Evolutionary conservation across 306 rosid species (phyloP).

Genomic region (Canavalia gladiata): DNA sequence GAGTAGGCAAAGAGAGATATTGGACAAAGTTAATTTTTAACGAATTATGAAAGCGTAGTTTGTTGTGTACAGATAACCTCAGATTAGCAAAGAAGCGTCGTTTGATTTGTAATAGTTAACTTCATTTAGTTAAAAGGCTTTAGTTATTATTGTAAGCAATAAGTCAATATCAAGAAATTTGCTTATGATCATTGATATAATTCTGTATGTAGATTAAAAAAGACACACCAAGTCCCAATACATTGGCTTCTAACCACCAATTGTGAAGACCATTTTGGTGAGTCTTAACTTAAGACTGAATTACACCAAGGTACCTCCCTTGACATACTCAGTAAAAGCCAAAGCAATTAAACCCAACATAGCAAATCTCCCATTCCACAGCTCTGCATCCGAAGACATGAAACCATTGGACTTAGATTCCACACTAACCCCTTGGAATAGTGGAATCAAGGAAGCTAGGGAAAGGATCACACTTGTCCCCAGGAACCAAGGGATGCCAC

Average conservation of each 20-base stretch:
- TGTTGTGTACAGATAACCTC: neutral
- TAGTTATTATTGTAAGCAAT: neutral
- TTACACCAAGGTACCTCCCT: slow-evolving; percentile 76
- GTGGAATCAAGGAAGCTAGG: slow-evolving; percentile 75
- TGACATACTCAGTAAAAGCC: slow-evolving; percentile 74
- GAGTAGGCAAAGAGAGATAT: neutral
- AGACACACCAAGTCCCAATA: neutral
- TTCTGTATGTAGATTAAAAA: neutral
- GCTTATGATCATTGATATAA: neutral
- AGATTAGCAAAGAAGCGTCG: neutral
- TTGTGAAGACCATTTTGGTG: neutral
- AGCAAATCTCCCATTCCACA: slow-evolving; percentile 88
- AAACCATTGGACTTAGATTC: slow-evolving; percentile 71
- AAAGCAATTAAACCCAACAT: slow-evolving; percentile 88
- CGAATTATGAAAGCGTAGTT: neutral
- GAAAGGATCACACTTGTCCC: slow-evolving; percentile 66
- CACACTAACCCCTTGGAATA: slow-evolving; percentile 71
- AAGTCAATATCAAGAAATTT: neutral
- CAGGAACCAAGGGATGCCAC: slow-evolving; percentile 77
- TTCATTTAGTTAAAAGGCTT: neutral
- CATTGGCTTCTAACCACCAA: neutral
- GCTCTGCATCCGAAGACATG: slow-evolving; percentile 76
- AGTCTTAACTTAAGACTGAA: neutral
- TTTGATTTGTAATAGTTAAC: neutral
- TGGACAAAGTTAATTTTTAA: neutral